Base-by-base conservation (phyloP, 2,329 filamentous ascomycete species). In the Alternaria hordeiaustralica region DNA sequence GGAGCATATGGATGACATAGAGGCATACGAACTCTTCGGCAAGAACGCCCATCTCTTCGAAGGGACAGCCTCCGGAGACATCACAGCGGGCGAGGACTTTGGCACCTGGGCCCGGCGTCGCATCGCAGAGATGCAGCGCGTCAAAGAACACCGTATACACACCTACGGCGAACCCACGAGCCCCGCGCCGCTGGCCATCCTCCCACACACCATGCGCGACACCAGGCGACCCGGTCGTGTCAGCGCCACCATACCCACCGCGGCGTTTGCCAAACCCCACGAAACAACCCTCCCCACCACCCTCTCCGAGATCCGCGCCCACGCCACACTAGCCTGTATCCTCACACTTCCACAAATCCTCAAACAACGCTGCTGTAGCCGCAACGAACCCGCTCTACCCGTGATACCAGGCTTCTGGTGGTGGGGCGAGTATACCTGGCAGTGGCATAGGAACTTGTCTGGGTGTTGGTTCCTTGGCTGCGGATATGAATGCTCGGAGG, bases 401-500 rank as follows among this genome's bases (percentile, higher is more conserved):
- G 4, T 7, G 15, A 58, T 63, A 10, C 2, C 12, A n/a, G 53
- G 45, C 18, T 67, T 54, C 59, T 13, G 15, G 4, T 69, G 61
- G 55, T 67, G 64, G 36, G 59, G 44, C 12, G 61, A 60, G 8
- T 63, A 56, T 25, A 44, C 20, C 2, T 67, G 66, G 65, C 55
- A 62, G 33, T 68, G 65, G 62, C 67, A 66, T 33, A 55, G 65
- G 6, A 64, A 68, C 15, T 6, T 30, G 21, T 62, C 54, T 44
- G 67, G 65, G 6, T 68, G 63, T 23, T 66, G 62, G 57, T 26
- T 51, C 3, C 50, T 66, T 5, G 45, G 49, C 9, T 66, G 58
- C 18, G 18, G 20, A 10, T 12, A 25, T 6, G 15, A 23, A 15
- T 54, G 61, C 20, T 23, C 30, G 3, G 45, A 58, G 15, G 15